A percentile compares a stretch with the other conserved stretches of the same genome.
phyloP scores from a whole-genome alignment of 108 stramenopile species.

The Mediolabrus comicus region DNA sequence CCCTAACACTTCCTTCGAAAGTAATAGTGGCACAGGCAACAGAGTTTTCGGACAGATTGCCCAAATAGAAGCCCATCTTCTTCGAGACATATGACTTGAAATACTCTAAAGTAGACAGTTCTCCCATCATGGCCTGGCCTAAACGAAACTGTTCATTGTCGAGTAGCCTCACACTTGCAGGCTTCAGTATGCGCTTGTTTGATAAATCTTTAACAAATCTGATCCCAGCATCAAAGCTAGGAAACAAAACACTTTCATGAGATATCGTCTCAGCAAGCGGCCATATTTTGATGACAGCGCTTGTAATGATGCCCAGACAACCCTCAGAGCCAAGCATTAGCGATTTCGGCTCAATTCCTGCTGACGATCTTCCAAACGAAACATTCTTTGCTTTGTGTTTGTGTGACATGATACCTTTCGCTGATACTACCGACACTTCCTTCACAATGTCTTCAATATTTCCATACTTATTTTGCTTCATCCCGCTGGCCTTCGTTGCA shows the following conservation, averaged over 20 bases:
- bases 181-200: conserved; percentile 50
- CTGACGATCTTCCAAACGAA: conserved; percentile 70
- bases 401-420: conserved; percentile 58
- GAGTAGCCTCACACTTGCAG: conserved; percentile 86
- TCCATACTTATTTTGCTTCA: conserved; percentile 94
- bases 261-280: conserved; percentile 66
- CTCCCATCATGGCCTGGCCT: conserved; percentile 82
- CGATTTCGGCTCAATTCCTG: conserved; percentile 75
- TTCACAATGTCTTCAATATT: conserved; percentile 96
- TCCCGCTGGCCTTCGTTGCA: conserved; percentile 95
- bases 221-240: conserved; percentile 73
- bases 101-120: conserved; percentile 41
- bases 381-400: conserved; percentile 31
- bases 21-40: conserved; percentile 87
- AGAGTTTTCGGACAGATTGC: conserved; percentile 37
- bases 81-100: conserved; percentile 23
- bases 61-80: conserved; percentile 32
- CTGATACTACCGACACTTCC: conserved; percentile 72
- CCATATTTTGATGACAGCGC: conserved; percentile 86
- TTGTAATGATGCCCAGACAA: conserved; percentile 86
- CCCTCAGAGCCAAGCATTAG: conserved; percentile 93
- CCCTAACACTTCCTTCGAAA: conserved; percentile 77
- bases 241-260: conserved; percentile 78
- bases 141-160: conserved; percentile 94
- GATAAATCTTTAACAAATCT: conserved; percentile 74